These are phyloP conservation scores for Isabelozyma rhagii DNA, from an alignment of 805 yeast genomes.

Conservation along the genomic window DNA sequence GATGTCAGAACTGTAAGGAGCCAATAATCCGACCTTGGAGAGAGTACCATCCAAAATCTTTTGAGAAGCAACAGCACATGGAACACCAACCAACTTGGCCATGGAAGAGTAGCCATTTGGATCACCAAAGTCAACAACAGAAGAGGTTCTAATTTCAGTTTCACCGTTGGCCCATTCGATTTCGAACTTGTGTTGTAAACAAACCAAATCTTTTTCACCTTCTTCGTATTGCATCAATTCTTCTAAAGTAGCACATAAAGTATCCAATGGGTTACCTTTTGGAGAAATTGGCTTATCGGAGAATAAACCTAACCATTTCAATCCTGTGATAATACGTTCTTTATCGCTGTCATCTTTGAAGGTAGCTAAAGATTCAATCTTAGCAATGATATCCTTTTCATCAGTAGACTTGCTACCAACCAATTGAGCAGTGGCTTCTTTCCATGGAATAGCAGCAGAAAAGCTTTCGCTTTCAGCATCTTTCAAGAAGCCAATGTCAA, in stretches of 20 bases:
- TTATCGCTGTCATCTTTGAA: constrained; percentile 81
- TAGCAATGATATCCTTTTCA: constrained; percentile 70
- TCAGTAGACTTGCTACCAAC: constrained; percentile 69
- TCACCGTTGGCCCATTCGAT: constrained; percentile 94
- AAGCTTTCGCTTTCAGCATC: constrained; percentile 68
- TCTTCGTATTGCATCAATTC: constrained; percentile 92
- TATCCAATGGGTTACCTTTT: constrained; percentile 92
- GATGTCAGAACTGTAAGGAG: constrained; percentile 89
- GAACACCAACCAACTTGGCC: constrained; percentile 98
- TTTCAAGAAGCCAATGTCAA: constrained; percentile 87
- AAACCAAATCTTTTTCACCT: constrained; percentile 93
- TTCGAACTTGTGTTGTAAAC: constrained; percentile 96
- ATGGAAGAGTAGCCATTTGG: constrained; percentile 89
- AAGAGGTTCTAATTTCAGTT: constrained; percentile 89
- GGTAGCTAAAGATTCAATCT: constrained; percentile 72
- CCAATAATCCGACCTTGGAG: constrained; percentile 75
- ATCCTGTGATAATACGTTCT: constrained; percentile 82
- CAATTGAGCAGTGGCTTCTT: constrained; percentile 74
- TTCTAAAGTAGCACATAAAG: constrained; percentile 95
- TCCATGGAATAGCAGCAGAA: constrained; percentile 68
- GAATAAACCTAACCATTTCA: constrained; percentile 92
- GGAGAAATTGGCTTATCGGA: constrained; percentile 74
- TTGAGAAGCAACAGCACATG: constrained; percentile 93
- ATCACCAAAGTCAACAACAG: constrained; percentile 90
- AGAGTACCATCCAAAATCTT: constrained; percentile 80